Evolutionary conservation across 2,329 filamentous ascomycete genomes (phyloP), one percentile per base, ranked within the genome.

Genomic region (Trichophaea hybrida): DNA sequence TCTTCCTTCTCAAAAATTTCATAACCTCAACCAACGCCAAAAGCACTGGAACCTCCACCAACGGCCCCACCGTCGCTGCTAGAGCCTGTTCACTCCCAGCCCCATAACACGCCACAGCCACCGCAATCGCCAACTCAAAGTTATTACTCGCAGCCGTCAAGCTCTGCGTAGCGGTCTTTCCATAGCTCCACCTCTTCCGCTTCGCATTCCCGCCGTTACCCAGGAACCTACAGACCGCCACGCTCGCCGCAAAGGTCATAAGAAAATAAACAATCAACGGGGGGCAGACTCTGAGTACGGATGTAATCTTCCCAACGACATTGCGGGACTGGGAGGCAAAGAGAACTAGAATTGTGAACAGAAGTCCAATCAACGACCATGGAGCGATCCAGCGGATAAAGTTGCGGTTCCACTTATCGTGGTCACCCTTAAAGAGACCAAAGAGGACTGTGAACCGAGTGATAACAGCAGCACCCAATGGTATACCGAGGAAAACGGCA

Each of bases 121-220:
- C 88, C 0, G 88, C 88, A 72, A 95, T 94, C 0, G 89, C 88
- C 31, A 95, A 74, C 74, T 95, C 89, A 68, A 95, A 95, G 70
- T 95, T 94, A 69, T 95, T 95, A 70, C 88, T 94, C 0, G 87
- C 86, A 0, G 88, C 90, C 0, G 87, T 94, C 68, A 94, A 93
- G 69, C 86, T 89, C 72, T 94, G 88, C 1, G 88, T 91, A 8
- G 79, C 77, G 1, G 79, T 78, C 0, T 89, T 70, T 38, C 77
- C 77, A 69, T 94, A 94, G 2, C 61, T 57, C 63, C 63, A 66
- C 15, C 55, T 40, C 13, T 61, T 57, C 13, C 60, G 43, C 17
- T 50, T 59, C 24, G 24, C 24, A 24, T 24, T 24, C 10, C 59
- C 63, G 0, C 80, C 81, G 60, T 89, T 89, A 0, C 87, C 85